Evolutionary conservation across 331 rosid genomes (phyloP), one percentile per base, ranked within the genome.

Genomic region (Pyrus hybrid): DNA sequence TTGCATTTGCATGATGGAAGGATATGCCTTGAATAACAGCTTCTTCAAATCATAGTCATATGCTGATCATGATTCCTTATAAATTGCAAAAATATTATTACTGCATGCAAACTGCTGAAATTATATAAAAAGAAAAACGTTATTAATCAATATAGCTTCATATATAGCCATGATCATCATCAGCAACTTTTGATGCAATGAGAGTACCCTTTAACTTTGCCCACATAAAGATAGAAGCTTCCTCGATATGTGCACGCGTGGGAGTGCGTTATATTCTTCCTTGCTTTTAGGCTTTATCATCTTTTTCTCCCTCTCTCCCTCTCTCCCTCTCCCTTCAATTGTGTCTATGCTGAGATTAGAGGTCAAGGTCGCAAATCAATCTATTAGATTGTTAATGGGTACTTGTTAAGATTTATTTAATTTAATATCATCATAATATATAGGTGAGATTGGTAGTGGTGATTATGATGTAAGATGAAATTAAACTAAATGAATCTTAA

Each of bases 261-360:
- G 93, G 86, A 91, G 98, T 87, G 96, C 98, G 93, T 37, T 37
- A 1, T 85, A 89, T 83, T 88, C 93, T 91, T 88, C 97, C 96
- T 77, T 45, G 81, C 78, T 90, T 91, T 93, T 91, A 85, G 90
- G 87, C 98, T 93, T 93, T 93, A 89, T 72, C 78, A 82, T 37
- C 86, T 80, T 87, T 84, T 80, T 28, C 58, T 14, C 37, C 74
- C 35, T 53, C 68, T 45, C 79, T 73, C 41, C 72, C 37, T 54
- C 64, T 47, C 79, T 73, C 80, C 80, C 75, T 85, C 89, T 76
- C 79, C 66, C 68, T 75, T n/a, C 7, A n/a, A 56, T 14, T 61
- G 61, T 62, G 30, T 18, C 61, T 62, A 32, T 80, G 79, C 69
- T 79, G 80, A 80, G 66, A 76, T 18, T 37, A 37, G 13, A 37